Percentiles rank a stretch among this genome's conserved stretches.
phyloP scores from a whole-genome alignment of 1,139 yeast species.

The Pneumocystis canis region DNA sequence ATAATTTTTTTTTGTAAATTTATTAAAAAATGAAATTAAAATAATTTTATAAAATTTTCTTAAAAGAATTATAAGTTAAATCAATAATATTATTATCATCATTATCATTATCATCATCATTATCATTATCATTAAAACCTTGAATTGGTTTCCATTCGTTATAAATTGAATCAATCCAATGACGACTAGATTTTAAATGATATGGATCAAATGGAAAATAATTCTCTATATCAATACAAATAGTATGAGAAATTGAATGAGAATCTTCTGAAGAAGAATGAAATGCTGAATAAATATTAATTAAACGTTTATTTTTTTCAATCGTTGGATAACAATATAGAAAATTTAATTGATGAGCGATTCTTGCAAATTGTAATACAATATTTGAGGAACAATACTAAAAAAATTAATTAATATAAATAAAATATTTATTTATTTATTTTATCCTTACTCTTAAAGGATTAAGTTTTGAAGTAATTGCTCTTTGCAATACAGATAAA shows the following conservation, averaged over 20 bases:
- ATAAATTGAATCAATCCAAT: conserved; percentile 40
- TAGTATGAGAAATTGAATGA: too few relatives aligned
- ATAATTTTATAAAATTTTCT: too few relatives aligned
- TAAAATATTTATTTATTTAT: too few relatives aligned
- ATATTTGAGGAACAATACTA: conserved; percentile 69
- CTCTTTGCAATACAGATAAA: conserved; percentile 74
- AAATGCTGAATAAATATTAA: conserved; percentile 14
- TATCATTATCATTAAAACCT: conserved; percentile 47
- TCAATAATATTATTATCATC: too few relatives aligned
- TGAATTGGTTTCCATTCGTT: conserved; percentile 71
- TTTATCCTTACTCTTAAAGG: conserved; percentile 57
- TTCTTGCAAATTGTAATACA: conserved; percentile 81
- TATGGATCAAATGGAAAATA: conserved; percentile 94
- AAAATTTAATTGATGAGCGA: conserved; percentile 77
- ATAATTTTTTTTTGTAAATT: too few relatives aligned
- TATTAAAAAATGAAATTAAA: too few relatives aligned
- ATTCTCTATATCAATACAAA: conserved; percentile 9
- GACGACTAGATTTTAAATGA: conserved; percentile 48
- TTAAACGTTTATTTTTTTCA: conserved; percentile 72
- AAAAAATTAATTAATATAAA: neutral
- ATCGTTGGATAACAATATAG: conserved; percentile 89
- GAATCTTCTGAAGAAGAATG: too few relatives aligned
- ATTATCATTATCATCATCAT: conserved; percentile 19
- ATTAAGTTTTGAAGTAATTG: conserved; percentile 75
- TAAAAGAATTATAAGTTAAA: too few relatives aligned